Percentiles rank a stretch among this genome's conserved stretches.
These are phyloP conservation scores for Suillus hirtellus DNA, from an alignment of 768 basidiomycete genomes.

Conservation along the genomic window DNA sequence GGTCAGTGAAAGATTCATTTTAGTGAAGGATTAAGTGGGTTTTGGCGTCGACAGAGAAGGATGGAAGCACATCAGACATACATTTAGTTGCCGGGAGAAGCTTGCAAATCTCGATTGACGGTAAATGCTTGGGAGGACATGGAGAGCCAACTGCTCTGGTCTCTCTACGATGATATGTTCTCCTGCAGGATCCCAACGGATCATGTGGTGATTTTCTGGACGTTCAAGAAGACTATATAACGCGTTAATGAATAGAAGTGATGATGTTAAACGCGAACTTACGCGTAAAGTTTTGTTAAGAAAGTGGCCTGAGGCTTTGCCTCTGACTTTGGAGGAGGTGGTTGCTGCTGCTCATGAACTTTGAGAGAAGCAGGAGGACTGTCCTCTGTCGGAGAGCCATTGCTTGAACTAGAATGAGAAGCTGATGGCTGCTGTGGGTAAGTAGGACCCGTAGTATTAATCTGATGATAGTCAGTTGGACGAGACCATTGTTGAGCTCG, in stretches of 20 bases:
- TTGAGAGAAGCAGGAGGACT: slow-evolving; percentile 42
- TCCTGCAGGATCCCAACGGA: slow-evolving; percentile 92
- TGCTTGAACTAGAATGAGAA: slow-evolving; percentile 39
- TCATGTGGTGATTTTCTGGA: slow-evolving; percentile 94
- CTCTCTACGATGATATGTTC: slow-evolving; percentile 95
- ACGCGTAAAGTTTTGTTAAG: slow-evolving; percentile 96
- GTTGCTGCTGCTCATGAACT: slow-evolving; percentile 41
- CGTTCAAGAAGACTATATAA: slow-evolving; percentile 76
- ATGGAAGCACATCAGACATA: slow-evolving; percentile 43
- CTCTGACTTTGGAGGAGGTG: slow-evolving; percentile 65
- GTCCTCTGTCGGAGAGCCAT: slow-evolving; percentile 48
- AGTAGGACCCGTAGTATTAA: slow-evolving; percentile 35
- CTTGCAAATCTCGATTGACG: slow-evolving; percentile 96
- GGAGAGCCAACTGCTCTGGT: slow-evolving; percentile 90
- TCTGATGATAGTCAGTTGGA: slow-evolving; percentile 37
- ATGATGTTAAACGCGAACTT: slow-evolving; percentile 28
- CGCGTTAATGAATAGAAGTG: slow-evolving; percentile 19
- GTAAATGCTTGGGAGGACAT: slow-evolving; percentile 92
- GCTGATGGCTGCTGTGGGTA: slow-evolving; percentile 34
- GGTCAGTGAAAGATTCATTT: slow-evolving; percentile 14
- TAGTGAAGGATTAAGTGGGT: slow-evolving; percentile 26
- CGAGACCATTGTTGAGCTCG: slow-evolving; percentile 45
- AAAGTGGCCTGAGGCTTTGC: slow-evolving; percentile 92
- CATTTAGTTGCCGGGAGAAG: slow-evolving; percentile 97
- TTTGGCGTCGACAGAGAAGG: slow-evolving; percentile 26